phyloP scores from a whole-genome alignment of 495 filamentous ascomycete species.

The Aspergillus ellipticus region DNA sequence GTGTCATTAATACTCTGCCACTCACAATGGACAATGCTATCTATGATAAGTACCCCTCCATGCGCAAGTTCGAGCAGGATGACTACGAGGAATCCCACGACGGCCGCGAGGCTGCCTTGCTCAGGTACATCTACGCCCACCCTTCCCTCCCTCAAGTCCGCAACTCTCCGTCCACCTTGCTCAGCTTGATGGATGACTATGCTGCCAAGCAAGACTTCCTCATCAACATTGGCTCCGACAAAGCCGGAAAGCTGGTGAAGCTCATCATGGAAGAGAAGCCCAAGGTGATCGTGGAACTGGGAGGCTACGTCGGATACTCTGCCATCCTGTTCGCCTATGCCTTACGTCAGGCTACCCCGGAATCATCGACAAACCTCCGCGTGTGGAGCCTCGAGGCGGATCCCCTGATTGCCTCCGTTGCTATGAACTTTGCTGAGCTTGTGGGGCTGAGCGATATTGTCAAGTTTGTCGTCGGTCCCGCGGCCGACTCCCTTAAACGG shows the following conservation, averaged over 20 bases:
- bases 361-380: background rate
- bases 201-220: constrained; percentile 1
- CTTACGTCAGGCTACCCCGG: background rate
- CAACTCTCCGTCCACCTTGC: background rate
- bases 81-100: background rate
- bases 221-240: background rate
- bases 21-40: background rate
- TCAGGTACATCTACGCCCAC: constrained; percentile 2
- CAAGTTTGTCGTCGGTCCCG: background rate
- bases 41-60: background rate
- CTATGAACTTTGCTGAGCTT: background rate
- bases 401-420: background rate
- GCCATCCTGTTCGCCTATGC: background rate
- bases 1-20: background rate
- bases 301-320: constrained; percentile 1
- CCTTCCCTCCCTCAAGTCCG: background rate
- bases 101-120: background rate
- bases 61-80: background rate
- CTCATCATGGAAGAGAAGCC: background rate
- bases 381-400: background rate
- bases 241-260: background rate
- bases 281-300: background rate
- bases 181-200: background rate
- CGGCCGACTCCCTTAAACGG: background rate
- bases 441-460: background rate